These are phyloP conservation scores for Zygosaccharomyces bisporus DNA, from an alignment of 805 yeast species.

Conservation along the genomic window DNA sequence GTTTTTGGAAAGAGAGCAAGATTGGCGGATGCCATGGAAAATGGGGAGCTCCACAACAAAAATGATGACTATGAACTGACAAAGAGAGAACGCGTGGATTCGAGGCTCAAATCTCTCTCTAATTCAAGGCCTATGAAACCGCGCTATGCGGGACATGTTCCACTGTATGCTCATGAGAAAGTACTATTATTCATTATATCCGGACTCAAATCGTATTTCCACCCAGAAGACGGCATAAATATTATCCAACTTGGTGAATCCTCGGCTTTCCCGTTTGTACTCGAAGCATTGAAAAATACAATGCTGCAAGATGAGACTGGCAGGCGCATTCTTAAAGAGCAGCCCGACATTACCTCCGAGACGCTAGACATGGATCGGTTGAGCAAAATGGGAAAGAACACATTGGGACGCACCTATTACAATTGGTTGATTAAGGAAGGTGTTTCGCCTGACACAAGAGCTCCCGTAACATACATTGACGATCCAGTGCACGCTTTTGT, in stretches of 20 bases:
- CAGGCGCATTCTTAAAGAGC: constrained; percentile 67
- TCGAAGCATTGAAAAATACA: constrained; percentile 56
- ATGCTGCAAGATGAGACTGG: constrained; percentile 80
- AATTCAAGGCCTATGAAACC: constrained; percentile 32
- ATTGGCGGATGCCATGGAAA: constrained; percentile 57
- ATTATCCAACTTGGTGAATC: constrained; percentile 87
- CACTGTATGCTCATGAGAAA: constrained; percentile 62
- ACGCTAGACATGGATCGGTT: constrained; percentile 62
- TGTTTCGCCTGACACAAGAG: constrained; percentile 90
- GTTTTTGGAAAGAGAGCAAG: constrained; percentile 43
- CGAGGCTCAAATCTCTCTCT: constrained; percentile 20
- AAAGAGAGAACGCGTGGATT: constrained; percentile 35
- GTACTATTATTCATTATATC: constrained; percentile 63
- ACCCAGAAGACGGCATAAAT: constrained; percentile 71
- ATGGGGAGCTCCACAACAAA: constrained; percentile 31
- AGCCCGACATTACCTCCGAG: constrained; percentile 78
- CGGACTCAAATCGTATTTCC: constrained; percentile 70
- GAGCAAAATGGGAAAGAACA: constrained; percentile 55
- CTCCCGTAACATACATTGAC: constrained; percentile 79
- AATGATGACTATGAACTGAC: constrained; percentile 36
- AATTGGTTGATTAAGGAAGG: constrained; percentile 83
- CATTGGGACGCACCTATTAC: constrained; percentile 77
- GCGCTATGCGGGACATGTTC: constrained; percentile 76
- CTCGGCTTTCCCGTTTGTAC: constrained; percentile 69
- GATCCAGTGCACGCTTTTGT: constrained; percentile 89